Conservation (phyloP, 1,284 basidiomycete genomes). For the Irpex sp. region DNA sequence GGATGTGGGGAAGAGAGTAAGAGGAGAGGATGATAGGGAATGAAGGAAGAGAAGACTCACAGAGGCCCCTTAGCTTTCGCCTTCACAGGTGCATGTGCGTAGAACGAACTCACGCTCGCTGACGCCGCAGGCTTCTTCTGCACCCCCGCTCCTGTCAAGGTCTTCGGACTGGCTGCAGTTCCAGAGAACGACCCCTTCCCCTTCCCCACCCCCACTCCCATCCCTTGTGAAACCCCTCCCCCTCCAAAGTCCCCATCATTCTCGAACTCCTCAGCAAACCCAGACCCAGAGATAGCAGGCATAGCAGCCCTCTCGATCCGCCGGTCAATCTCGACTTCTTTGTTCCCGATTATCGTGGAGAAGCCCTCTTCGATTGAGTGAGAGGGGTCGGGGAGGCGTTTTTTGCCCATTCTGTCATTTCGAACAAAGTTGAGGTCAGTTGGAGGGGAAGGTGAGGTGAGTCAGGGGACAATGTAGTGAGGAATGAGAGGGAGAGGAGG, state of each 20-base stretch:
- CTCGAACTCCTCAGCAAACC: slow-evolving; percentile 23
- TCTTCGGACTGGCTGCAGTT: no score
- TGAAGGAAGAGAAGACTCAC: slow-evolving; percentile 36
- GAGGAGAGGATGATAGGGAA: no score
- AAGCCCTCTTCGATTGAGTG: slow-evolving; percentile 51
- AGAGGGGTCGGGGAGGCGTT: slow-evolving; percentile 17
- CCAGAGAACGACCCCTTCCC: neutral
- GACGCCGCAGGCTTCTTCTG: no score
- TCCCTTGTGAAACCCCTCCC: neutral
- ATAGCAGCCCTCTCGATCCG: slow-evolving; percentile 43
- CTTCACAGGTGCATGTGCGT: slow-evolving; percentile 38
- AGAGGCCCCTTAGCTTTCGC: slow-evolving; percentile 44
- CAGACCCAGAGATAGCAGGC: slow-evolving; percentile 33
- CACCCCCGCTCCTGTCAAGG: no score
- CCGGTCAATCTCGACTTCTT: slow-evolving; percentile 57
- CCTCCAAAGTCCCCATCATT: slow-evolving; percentile 24
- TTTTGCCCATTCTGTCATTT: slow-evolving; percentile 50
- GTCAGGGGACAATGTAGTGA: no score
- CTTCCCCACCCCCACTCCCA: no score
- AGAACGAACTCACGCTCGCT: slow-evolving; percentile 47
- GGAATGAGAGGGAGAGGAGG: no score
- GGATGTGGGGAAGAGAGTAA: no score
- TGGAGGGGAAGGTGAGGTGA: no score
- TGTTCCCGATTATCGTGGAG: slow-evolving; percentile 45
- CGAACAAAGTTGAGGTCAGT: no score